Conservation (phyloP, 805 yeast species). For the Candida hispaniensis region DNA sequence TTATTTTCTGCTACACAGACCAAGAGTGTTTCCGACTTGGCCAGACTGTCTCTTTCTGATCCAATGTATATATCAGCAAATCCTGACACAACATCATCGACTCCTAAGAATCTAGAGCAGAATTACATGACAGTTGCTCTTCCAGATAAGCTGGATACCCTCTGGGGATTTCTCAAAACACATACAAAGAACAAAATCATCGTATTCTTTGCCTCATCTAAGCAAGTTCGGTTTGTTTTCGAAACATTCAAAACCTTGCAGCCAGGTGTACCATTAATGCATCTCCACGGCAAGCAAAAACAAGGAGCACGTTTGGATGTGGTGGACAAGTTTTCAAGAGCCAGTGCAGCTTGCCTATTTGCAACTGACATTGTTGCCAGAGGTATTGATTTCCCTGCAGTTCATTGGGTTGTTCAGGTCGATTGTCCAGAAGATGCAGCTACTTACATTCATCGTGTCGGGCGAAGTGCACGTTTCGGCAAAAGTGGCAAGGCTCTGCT, state of each 20-base stretch:
- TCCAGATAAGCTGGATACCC: constrained; percentile 70
- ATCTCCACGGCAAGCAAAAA: constrained; percentile 81
- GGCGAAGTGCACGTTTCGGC: constrained; percentile 82
- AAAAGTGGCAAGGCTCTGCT: constrained; percentile 71
- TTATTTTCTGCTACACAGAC: constrained; percentile 86
- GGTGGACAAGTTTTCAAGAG: constrained; percentile 61
- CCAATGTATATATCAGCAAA: constrained; percentile 51
- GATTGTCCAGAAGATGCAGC: constrained; percentile 88
- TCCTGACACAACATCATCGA: constrained; percentile 33
- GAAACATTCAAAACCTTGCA: constrained; percentile 79
- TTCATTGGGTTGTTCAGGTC: constrained; percentile 88
- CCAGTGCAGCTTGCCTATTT: constrained; percentile 70
- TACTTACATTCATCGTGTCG: constrained; percentile 85
- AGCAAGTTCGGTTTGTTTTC: constrained; percentile 82
- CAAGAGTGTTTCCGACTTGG: constrained; percentile 69
- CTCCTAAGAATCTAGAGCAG: constrained; percentile 82
- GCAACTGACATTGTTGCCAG: constrained; percentile 90
- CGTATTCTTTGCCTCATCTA: constrained; percentile 78
- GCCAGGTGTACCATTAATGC: constrained; percentile 83
- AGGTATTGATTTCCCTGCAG: constrained; percentile 85
- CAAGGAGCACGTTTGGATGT: constrained; percentile 84
- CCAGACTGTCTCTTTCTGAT: constrained; percentile 58
- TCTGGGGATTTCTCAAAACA: constrained; percentile 78
- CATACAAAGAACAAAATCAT: constrained; percentile 71
- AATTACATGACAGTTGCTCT: constrained; percentile 62